phyloP scores from a whole-genome alignment of 768 basidiomycete genomes.

The Leccinum broughii region DNA sequence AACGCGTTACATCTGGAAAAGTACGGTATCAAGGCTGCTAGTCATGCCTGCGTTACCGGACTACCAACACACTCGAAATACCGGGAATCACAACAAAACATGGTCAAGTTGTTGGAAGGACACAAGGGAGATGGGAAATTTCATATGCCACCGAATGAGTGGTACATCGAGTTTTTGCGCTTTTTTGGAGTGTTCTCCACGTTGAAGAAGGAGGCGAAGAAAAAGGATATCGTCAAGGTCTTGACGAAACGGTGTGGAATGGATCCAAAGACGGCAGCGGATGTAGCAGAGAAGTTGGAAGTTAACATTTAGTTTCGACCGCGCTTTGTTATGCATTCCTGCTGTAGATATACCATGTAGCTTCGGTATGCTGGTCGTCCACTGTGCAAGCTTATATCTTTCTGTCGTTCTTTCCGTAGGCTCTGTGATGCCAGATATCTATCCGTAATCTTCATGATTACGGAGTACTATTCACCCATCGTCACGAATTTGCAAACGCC shows the following conservation, averaged over 20 bases:
- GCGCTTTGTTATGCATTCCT: not conserved
- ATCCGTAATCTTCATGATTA: not conserved
- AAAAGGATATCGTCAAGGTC: conserved; percentile 25
- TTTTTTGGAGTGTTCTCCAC: conserved; percentile 25
- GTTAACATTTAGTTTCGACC: not conserved
- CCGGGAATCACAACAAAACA: conserved; percentile 19
- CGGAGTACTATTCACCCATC: not conserved
- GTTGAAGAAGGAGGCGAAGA: conserved; percentile 23
- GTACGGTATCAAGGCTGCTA: conserved; percentile 28
- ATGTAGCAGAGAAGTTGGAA: conserved; percentile 23
- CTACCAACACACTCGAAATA: conserved; percentile 32
- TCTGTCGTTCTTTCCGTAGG: not conserved
- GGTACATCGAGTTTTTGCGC: conserved; percentile 28
- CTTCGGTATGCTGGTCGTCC: not conserved
- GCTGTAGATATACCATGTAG: not conserved
- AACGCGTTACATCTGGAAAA: conserved; percentile 26
- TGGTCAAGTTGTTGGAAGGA: conserved; percentile 16
- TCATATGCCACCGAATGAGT: conserved; percentile 27
- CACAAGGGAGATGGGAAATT: conserved; percentile 20
- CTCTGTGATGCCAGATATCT: not conserved
- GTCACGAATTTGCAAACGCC: not conserved
- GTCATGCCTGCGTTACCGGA: conserved; percentile 39
- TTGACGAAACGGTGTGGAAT: conserved; percentile 33
- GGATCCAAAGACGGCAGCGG: conserved; percentile 18
- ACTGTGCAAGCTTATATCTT: conserved; percentile 9